Base-by-base conservation (phyloP, 1,139 yeast species). In the Scheffersomyces quercinus region DNA sequence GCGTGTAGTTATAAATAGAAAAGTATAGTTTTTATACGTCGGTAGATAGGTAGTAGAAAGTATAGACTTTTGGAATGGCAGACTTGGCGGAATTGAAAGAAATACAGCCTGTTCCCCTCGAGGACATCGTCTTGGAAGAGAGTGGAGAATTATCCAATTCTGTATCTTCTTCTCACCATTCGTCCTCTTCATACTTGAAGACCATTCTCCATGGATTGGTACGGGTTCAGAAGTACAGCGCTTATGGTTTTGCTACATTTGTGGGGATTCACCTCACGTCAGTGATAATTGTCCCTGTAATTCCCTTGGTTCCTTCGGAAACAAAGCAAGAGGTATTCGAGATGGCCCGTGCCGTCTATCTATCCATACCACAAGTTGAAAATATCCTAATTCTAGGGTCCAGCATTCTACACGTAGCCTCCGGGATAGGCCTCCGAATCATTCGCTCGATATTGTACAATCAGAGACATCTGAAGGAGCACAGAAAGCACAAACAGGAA, bases 301-400 rank as follows among this genome's bases (percentile, higher is more conserved):
- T 68, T 11, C 54, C 58, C 9, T 57, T 66, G 5, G 50, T 81
- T 5, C 77, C 82, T 1, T 66, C 65, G 0, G 52, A 46, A 11
- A 43, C 70, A 2, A 80, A 81, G 10, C 79, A 83, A 45, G 83
- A 83, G 41, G 58, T 83, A 12, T 70, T 87, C 46, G 80, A 82
- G 47, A 69, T 83, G 65, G 80, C 84, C 0, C 67, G 90, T 38
- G 77, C 82, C 8, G 57, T 87, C 0, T 87, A 86, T 59, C 87
- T 82, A 43, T 51, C 59, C 7, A 61, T 73, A 2, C 75, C 83
- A 0, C 51, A 65, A 1, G 62, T 81, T 13, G 93, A 85, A 56
- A 60, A 64, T 6, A 42, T 70, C 0, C 54, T 77, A 24, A 75
- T 83, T 0, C 62, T 74, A 41, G 83, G 81, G 0, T 66, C 83